Evolutionary conservation across 2,329 filamentous ascomycete species (phyloP), one percentile per base, ranked within the genome.

Genomic region (Fusarium praegraminearum): DNA sequence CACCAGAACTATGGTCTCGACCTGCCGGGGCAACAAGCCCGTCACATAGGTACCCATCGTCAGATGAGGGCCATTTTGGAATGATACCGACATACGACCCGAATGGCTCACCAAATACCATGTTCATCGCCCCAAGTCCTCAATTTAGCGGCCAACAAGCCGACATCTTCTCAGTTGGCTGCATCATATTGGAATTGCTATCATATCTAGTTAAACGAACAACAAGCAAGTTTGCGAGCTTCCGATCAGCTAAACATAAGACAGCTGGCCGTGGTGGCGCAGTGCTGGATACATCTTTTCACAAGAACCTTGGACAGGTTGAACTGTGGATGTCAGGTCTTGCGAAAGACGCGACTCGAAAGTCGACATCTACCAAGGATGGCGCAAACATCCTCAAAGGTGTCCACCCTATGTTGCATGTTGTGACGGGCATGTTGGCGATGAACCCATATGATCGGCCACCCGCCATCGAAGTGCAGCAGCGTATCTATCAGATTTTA

Each of bases 121-220:
- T 78, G 71, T 73, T 81, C 24, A 74, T 80, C 33, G 74, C 78
- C 2, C 78, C 82, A 3, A 82, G 80, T 26, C 80, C 82, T 2
- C 82, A 83, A 36, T 79, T 85, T 20, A 83, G 86, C 67, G 83
- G 85, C 4, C 86, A 87, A 67, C 85, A 87, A 64, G 87, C 89
- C 45, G 92, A 94, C 75, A 82, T 94, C 22, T 94, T 91, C 79
- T 92, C 90, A 5, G 82, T 93, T 2, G 91, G 88, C 12, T 92
- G 91, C 76, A 84, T 93, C 53, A 91, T 91, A 64, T 82, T 93
- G 18, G 91, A 94, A 68, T 85, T 94, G 32, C 76, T 93, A 22
- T 89, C 89, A 24, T 89, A 92, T 73, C 81, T 92, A 60, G 78
- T 93, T 63, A 92, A 92, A 76, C 89, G 90, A 70, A 87, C 89